Evolutionary conservation across 345 rosid genomes (phyloP).

Genomic region (Hibiscus syriacus): DNA sequence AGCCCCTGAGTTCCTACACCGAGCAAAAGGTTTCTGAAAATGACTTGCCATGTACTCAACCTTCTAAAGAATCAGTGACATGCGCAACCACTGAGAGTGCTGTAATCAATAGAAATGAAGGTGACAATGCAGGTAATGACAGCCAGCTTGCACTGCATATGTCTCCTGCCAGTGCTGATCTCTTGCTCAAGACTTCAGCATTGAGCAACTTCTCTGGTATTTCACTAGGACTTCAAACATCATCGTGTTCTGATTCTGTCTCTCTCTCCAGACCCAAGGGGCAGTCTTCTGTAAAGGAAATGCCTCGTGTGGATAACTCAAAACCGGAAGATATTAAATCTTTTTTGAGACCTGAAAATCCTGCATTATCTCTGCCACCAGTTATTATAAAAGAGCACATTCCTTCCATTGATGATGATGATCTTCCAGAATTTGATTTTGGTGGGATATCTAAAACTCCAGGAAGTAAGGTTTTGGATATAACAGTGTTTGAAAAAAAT

Average conservation of each 20-base stretch:
- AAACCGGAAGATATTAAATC: slow-evolving; percentile 6
- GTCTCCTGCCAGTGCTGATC: slow-evolving; percentile 10
- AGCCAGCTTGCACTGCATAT: slow-evolving; percentile 3
- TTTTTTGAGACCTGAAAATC: not conserved
- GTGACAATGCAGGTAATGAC: not conserved
- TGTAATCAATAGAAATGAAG: slow-evolving; percentile 5
- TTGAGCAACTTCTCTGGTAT: not conserved
- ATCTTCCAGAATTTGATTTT: slow-evolving; percentile 11
- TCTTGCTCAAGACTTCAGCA: slow-evolving; percentile 5
- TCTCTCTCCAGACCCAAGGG: not conserved
- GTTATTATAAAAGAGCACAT: not conserved
- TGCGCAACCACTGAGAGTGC: not conserved
- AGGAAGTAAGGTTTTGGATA: slow-evolving; percentile 6
- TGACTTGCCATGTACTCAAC: not conserved
- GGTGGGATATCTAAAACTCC: not conserved
- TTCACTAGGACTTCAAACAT: not conserved
- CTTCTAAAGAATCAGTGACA: not conserved
- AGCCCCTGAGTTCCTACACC: slow-evolving; percentile 7
- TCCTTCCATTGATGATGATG: slow-evolving; percentile 8
- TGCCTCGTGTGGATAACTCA: not conserved
- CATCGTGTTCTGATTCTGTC: not conserved
- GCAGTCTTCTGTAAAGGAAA: slow-evolving; percentile 10
- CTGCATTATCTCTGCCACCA: not conserved
- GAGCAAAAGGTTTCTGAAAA: not conserved
- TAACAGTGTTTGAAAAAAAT: slow-evolving; percentile 4